These are phyloP conservation scores for Pythium guiyangense DNA, from an alignment of 352 stramenopile species.

Conservation along the genomic window DNA sequence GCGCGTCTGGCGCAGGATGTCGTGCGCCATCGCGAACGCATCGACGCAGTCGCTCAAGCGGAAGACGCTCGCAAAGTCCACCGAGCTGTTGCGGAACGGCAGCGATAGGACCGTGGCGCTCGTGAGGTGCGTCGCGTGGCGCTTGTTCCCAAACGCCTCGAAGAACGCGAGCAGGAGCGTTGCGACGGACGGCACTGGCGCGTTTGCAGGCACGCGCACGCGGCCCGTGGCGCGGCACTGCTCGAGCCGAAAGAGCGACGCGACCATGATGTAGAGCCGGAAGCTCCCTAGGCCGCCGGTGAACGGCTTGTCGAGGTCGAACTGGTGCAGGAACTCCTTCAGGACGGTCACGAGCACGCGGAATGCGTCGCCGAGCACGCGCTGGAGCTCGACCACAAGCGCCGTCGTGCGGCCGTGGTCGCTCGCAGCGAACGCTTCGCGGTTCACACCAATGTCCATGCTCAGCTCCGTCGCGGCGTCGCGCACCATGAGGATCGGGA, in stretches of 20 bases:
- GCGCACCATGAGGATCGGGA: slow-evolving; percentile 68
- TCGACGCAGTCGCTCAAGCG: slow-evolving; percentile 62
- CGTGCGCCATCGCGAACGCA: slow-evolving; percentile 61
- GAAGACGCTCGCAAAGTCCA: slow-evolving; percentile 64
- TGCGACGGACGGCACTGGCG: slow-evolving; percentile 12
- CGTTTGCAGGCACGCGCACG: not conserved
- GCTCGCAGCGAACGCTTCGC: slow-evolving; percentile 45
- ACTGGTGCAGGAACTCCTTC: slow-evolving; percentile 78
- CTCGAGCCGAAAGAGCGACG: slow-evolving; percentile 43
- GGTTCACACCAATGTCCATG: slow-evolving; percentile 67
- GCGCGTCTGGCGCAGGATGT: slow-evolving; percentile 42
- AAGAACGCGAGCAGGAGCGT: slow-evolving; percentile 53
- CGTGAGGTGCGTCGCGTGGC: slow-evolving; percentile 42
- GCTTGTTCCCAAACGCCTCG: slow-evolving; percentile 60
- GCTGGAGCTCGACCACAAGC: slow-evolving; percentile 45
- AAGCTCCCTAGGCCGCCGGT: slow-evolving; percentile 75
- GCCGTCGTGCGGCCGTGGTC: slow-evolving; percentile 62
- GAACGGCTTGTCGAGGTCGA: slow-evolving; percentile 76
- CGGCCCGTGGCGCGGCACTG: slow-evolving; percentile 2
- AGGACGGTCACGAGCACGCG: slow-evolving; percentile 54
- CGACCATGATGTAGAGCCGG: slow-evolving; percentile 79
- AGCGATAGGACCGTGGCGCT: slow-evolving; percentile 44
- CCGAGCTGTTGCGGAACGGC: slow-evolving; percentile 24
- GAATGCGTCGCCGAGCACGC: slow-evolving; percentile 38
- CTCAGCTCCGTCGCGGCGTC: slow-evolving; percentile 44